phyloP scores from a whole-genome alignment of 202 grass and related monocot species.

The Zoysia matrella region DNA sequence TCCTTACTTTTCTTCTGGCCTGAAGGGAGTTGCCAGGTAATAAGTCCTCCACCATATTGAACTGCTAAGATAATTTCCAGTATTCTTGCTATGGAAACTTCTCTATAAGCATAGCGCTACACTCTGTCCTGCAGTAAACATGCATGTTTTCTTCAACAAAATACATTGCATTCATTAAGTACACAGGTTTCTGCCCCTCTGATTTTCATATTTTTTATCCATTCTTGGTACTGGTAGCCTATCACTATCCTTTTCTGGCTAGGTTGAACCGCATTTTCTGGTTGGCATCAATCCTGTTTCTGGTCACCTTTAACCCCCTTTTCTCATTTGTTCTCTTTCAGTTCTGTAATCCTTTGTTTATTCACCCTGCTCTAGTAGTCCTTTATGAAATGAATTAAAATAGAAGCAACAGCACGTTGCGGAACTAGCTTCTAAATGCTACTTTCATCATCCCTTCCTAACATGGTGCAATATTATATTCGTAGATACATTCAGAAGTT shows the following conservation, averaged over 20 bases:
- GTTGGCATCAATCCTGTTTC: too few species aligned
- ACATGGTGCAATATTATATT: neutral
- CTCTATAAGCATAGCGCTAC: neutral
- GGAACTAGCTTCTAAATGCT: neutral
- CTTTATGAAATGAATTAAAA: neutral
- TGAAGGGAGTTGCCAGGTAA: slow-evolving; percentile 99
- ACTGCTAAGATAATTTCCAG: slow-evolving; percentile 27
- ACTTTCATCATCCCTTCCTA: neutral
- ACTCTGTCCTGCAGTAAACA: slow-evolving; percentile 8
- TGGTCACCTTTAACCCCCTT: neutral
- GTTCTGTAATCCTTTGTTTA: neutral
- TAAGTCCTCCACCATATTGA: slow-evolving; percentile 8
- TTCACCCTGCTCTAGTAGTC: neutral
- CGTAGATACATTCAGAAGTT: slow-evolving; percentile 9
- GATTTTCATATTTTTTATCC: neutral
- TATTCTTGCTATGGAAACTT: slow-evolving; percentile 15
- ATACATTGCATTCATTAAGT: neutral
- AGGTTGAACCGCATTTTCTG: neutral
- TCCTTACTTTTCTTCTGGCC: slow-evolving; percentile 92
- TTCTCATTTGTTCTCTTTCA: neutral
- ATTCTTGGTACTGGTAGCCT: neutral
- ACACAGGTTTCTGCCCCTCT: neutral
- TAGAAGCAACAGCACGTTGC: neutral
- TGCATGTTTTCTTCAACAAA: neutral
- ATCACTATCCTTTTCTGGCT: neutral